Conservation (phyloP, 2,329 filamentous ascomycete genomes). For the Berkeleyomyces basicola region DNA sequence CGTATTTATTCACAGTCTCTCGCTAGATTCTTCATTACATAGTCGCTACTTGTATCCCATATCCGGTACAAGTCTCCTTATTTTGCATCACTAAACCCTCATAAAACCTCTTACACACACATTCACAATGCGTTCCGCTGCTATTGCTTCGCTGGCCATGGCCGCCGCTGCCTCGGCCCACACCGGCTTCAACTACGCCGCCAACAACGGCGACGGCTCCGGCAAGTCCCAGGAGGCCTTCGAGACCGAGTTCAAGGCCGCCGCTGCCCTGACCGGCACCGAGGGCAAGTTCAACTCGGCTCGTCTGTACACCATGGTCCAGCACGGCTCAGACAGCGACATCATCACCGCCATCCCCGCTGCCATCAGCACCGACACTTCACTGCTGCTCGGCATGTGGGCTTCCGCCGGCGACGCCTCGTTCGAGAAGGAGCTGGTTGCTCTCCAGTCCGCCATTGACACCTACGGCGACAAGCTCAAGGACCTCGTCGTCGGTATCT, state of each 20-base stretch:
- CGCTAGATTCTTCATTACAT: constrained; percentile 4
- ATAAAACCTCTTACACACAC: background rate
- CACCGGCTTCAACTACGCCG: constrained; percentile 61
- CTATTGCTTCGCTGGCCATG: constrained; percentile 7
- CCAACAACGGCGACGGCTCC: constrained; percentile 40
- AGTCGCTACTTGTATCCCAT: background rate
- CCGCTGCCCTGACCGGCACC: constrained; percentile 46
- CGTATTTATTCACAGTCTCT: constrained; percentile 4
- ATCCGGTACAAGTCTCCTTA: background rate
- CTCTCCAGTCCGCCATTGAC: constrained; percentile 50
- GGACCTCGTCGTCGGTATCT: constrained; percentile 60
- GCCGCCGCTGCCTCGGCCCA: constrained; percentile 21
- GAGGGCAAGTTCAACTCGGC: constrained; percentile 47
- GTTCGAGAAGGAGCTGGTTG: constrained; percentile 58
- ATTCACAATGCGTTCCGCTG: constrained; percentile 13
- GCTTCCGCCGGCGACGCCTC: constrained; percentile 46
- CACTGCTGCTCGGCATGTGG: constrained; percentile 72
- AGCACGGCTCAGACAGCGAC: constrained; percentile 36
- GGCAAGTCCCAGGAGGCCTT: constrained; percentile 48
- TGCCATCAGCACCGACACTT: constrained; percentile 64
- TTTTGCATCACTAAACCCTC: constrained; percentile 7
- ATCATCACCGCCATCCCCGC: constrained; percentile 63
- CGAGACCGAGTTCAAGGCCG: constrained; percentile 51
- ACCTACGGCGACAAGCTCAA: constrained; percentile 52
- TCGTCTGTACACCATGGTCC: constrained; percentile 59